These are phyloP conservation scores for Silene uniflora DNA, from an alignment of 148 eudicot species.

Conservation along the genomic window DNA sequence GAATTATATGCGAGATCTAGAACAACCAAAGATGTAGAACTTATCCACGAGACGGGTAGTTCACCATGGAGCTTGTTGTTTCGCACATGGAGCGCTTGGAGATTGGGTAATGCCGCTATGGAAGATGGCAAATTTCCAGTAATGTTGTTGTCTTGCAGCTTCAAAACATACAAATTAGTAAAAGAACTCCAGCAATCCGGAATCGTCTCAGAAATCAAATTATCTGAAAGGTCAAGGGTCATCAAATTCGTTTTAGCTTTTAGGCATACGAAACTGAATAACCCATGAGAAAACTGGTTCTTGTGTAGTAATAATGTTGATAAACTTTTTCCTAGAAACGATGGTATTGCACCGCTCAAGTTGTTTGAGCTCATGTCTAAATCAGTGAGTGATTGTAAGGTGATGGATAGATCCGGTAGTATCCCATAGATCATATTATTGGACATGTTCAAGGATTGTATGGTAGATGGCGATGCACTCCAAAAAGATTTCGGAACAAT, in stretches of 20 bases:
- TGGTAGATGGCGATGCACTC: background rate
- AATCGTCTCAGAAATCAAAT: constrained; percentile 10
- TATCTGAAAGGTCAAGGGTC: constrained; percentile 13
- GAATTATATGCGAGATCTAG: constrained; percentile 19
- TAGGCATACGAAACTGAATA: constrained; percentile 2
- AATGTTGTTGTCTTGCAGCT: constrained; percentile 5
- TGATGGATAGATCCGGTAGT: constrained; percentile 5
- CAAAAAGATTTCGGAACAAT: constrained; percentile 14
- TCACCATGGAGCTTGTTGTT: constrained; percentile 17
- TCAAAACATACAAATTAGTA: background rate
- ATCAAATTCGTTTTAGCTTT: background rate
- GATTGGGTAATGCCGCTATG: background rate
- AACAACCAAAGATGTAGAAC: constrained; percentile 6
- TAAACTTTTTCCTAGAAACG: constrained; percentile 7
- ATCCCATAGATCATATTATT: constrained; percentile 20
- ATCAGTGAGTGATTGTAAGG: background rate
- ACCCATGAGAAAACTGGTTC: constrained; percentile 4
- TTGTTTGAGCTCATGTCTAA: constrained; percentile 21
- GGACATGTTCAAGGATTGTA: constrained; percentile 16
- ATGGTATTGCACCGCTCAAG: constrained; percentile 22
- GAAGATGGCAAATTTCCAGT: constrained; percentile 16
- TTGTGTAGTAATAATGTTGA: background rate
- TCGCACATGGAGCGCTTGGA: background rate
- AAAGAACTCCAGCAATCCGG: constrained; percentile 13
- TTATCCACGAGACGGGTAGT: constrained; percentile 12